phyloP scores from a whole-genome alignment of 208 protist species.

The Wallacemonas sp. region DNA sequence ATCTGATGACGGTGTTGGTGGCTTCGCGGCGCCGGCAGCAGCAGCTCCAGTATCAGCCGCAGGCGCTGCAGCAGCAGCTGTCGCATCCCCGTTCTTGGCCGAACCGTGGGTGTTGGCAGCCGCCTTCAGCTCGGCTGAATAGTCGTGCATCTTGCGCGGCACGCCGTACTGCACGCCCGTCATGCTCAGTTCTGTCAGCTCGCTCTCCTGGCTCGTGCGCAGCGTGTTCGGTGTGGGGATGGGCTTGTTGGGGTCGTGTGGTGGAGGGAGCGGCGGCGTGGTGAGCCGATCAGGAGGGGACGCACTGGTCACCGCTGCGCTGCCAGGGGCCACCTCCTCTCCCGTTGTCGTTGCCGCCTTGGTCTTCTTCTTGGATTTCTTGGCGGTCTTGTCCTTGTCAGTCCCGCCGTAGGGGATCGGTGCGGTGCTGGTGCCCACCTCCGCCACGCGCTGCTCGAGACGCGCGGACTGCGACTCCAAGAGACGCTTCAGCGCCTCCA shows the following conservation, averaged over 20 bases:
- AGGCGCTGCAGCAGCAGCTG: too few species aligned
- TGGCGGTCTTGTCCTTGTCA: neutral
- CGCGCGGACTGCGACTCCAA: constrained; percentile 53
- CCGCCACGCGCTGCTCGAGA: constrained; percentile 22
- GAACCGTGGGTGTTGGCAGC: neutral
- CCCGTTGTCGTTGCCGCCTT: neutral
- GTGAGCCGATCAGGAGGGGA: too few species aligned
- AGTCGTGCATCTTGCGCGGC: constrained; percentile 5
- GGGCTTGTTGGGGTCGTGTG: neutral
- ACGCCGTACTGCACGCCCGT: constrained; percentile 3
- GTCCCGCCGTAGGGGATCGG: constrained; percentile 9
- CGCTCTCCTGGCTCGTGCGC: constrained; percentile 14
- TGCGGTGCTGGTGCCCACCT: constrained; percentile 5
- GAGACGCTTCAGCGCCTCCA: constrained; percentile 49
- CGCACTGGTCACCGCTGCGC: neutral
- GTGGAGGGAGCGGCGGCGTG: too few species aligned
- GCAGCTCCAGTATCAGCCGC: neutral
- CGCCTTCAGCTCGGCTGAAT: neutral
- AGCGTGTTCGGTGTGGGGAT: neutral
- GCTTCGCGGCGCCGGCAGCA: too few species aligned
- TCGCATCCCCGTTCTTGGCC: too few species aligned
- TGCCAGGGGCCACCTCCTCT: neutral
- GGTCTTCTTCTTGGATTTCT: constrained; percentile 4
- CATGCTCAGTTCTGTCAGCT: constrained; percentile 9
- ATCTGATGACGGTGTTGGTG: too few species aligned